Evolutionary conservation across 106 monocot species (phyloP).

Genomic region (Iris macrosiphon): DNA sequence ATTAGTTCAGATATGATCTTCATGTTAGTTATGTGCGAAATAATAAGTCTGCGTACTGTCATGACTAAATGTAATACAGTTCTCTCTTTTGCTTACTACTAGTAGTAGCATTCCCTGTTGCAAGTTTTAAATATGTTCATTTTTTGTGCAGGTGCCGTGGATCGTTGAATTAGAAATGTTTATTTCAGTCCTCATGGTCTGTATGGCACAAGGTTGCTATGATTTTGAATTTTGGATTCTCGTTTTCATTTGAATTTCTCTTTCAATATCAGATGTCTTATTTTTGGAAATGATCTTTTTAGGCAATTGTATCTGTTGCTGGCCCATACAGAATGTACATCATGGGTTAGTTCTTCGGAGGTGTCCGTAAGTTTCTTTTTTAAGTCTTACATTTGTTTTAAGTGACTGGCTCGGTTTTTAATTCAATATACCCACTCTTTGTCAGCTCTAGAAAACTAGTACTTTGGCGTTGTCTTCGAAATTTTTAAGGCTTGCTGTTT

Average conservation of each 20-base stretch:
- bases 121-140: neutral
- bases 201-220: neutral
- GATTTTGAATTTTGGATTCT: neutral
- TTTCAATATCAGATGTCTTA: neutral
- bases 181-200: slow-evolving; percentile 7
- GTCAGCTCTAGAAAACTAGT: too few species aligned
- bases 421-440: too few species aligned
- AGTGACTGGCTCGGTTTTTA: too few species aligned
- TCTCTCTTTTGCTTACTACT: neutral
- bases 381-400: too few species aligned
- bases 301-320: slow-evolving; percentile 7
- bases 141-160: slow-evolving; percentile 45
- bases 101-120: neutral
- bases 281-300: neutral
- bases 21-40: too few species aligned
- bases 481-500: too few species aligned
- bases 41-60: neutral
- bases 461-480: too few species aligned
- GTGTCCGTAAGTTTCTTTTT: too few species aligned
- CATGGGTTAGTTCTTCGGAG: too few species aligned
- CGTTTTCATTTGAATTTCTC: neutral
- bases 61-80: neutral
- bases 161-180: slow-evolving; percentile 42
- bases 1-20: neutral
- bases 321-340: too few species aligned